Conservation (phyloP, 768 basidiomycete species). For the Coprinopsis strossmayeri region DNA sequence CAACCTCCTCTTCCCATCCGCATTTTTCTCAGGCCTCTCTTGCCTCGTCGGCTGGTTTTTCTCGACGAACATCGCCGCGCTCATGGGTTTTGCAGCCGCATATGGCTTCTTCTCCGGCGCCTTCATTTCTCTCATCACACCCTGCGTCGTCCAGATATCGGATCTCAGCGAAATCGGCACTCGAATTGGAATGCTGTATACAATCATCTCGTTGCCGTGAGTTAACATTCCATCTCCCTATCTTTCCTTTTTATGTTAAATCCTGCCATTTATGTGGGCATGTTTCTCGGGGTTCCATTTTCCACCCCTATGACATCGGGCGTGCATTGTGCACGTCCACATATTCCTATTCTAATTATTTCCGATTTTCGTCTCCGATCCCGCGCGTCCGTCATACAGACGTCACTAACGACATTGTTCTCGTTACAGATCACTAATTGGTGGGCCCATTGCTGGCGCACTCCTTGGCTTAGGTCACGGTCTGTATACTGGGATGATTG, state of each 20-base stretch:
- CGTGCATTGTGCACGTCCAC: too few species aligned
- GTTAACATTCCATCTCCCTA: constrained; percentile 24
- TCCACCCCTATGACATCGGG: too few species aligned
- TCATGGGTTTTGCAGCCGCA: constrained; percentile 45
- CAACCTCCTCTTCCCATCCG: constrained; percentile 59
- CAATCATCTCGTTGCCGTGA: constrained; percentile 62
- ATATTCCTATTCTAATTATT: too few species aligned
- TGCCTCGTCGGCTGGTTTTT: constrained; percentile 55
- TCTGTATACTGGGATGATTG: constrained; percentile 44
- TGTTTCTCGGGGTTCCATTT: background rate
- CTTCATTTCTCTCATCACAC: constrained; percentile 61
- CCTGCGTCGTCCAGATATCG: constrained; percentile 64
- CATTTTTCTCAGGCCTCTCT: constrained; percentile 55
- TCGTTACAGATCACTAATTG: constrained; percentile 46
- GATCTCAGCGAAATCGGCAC: constrained; percentile 51
- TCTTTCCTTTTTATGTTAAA: constrained; percentile 2
- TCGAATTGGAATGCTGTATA: constrained; percentile 60
- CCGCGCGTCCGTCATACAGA: too few species aligned
- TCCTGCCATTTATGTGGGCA: background rate
- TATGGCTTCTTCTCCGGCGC: constrained; percentile 67
- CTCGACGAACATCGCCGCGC: constrained; percentile 27
- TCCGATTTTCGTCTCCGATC: too few species aligned
- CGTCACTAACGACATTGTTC: background rate
- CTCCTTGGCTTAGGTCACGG: constrained; percentile 41
- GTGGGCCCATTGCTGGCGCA: constrained; percentile 58